phyloP scores from a whole-genome alignment of 768 basidiomycete species.

The Tricholoma saponaceum region DNA sequence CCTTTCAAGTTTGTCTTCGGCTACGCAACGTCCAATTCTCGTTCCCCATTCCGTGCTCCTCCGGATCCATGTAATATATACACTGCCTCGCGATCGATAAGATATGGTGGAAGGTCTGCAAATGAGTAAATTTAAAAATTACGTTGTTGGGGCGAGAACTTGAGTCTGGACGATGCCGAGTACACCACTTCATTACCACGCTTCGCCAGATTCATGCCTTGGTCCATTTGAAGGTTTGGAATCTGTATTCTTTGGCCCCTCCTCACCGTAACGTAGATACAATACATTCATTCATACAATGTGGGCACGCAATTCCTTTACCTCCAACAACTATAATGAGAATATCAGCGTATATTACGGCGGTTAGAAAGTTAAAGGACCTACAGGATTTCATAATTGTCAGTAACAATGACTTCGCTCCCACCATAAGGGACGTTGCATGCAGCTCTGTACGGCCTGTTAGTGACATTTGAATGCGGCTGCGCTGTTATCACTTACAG shows the following conservation, averaged over 20 bases:
- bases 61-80: no score
- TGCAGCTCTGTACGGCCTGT: conserved; percentile 29
- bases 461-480: conserved; percentile 3
- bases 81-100: no score
- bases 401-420: conserved; percentile 32
- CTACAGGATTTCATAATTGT: conserved; percentile 45
- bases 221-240: no score
- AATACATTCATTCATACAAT: not conserved
- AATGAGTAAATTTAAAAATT: no score
- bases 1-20: not conserved
- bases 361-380: conserved; percentile 17
- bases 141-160: no score
- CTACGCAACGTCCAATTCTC: not conserved
- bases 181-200: no score
- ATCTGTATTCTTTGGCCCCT: no score
- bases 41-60: no score
- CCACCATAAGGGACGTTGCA: conserved; percentile 46
- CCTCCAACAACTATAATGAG: conserved; percentile 32
- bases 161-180: no score
- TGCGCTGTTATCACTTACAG: conserved; percentile 38
- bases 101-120: no score
- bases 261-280: not conserved
- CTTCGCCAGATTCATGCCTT: no score
- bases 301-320: conserved; percentile 6
- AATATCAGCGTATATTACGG: not conserved